Percentiles rank a stretch among this genome's conserved stretches.
These are phyloP conservation scores for Colletotrichum kahawae DNA, from an alignment of 2,329 filamentous ascomycete genomes.

Conservation along the genomic window DNA sequence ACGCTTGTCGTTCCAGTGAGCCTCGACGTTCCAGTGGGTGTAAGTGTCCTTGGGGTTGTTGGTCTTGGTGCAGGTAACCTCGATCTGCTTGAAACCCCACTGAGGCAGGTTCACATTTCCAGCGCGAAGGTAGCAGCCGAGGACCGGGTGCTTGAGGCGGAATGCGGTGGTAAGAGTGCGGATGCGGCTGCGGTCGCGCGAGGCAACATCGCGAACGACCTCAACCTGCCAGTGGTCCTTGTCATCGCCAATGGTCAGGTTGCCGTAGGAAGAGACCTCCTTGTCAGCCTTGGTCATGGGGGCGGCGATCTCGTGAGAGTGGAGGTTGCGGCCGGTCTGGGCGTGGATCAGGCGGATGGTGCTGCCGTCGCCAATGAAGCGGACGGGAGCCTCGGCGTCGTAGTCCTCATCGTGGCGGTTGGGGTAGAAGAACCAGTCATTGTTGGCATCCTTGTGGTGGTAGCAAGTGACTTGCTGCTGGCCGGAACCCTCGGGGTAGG, in stretches of 20 bases:
- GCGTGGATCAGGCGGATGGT: constrained; percentile 88
- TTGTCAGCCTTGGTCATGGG: constrained; percentile 87
- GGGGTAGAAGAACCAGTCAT: constrained; percentile 99
- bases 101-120: constrained; percentile 96
- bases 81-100: constrained; percentile 99
- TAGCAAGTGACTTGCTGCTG: constrained; percentile 99
- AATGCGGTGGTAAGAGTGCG: constrained; percentile 94
- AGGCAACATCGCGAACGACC: constrained; percentile 88
- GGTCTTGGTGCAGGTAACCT: constrained; percentile 91
- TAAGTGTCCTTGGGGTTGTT: constrained; percentile 93
- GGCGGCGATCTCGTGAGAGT: constrained; percentile 89
- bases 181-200: constrained; percentile 81
- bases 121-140: constrained; percentile 93
- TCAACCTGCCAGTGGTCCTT: constrained; percentile 98
- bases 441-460: constrained; percentile 99
- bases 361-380: constrained; percentile 80
- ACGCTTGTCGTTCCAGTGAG: constrained; percentile 92
- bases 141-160: constrained; percentile 79
- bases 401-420: constrained; percentile 80
- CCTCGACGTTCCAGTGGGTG: constrained; percentile 99
- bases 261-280: constrained; percentile 96
- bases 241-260: constrained; percentile 91
- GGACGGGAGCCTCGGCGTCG: constrained; percentile 70
- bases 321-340: constrained; percentile 94
- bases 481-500: constrained; percentile 88